phyloP scores from a whole-genome alignment of 2,329 filamentous ascomycete genomes.

The Aspergillus awamori region DNA sequence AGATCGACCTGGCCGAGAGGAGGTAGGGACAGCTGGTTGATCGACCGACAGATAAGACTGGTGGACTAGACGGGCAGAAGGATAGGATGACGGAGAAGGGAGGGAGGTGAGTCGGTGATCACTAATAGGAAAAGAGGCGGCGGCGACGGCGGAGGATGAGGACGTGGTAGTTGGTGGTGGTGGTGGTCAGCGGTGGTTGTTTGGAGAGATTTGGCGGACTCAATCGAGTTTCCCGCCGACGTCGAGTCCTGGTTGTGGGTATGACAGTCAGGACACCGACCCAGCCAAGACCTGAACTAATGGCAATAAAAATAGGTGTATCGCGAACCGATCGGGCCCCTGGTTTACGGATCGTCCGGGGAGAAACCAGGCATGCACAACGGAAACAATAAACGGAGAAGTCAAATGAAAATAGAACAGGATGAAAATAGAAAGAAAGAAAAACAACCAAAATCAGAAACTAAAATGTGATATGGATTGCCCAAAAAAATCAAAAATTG shows the following conservation, averaged over 20 bases:
- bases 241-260: slow-evolving; percentile 24
- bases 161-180: not conserved
- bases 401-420: slow-evolving; percentile 15
- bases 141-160: not conserved
- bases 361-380: slow-evolving; percentile 5
- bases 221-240: slow-evolving; percentile 18
- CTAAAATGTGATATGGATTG: not conserved
- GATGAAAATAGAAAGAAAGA: slow-evolving; percentile 13
- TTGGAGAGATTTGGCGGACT: slow-evolving; percentile 21
- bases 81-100: slow-evolving; percentile 6
- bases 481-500: not conserved
- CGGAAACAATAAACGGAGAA: slow-evolving; percentile 1
- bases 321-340: slow-evolving; percentile 12
- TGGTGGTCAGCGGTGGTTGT: slow-evolving; percentile 3
- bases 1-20: slow-evolving; percentile 9
- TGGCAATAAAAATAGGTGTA: slow-evolving; percentile 17
- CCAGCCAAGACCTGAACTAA: slow-evolving; percentile 25
- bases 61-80: slow-evolving; percentile 21
- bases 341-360: slow-evolving; percentile 13
- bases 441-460: not conserved
- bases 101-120: slow-evolving; percentile 6
- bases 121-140: not conserved
- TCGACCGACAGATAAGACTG: slow-evolving; percentile 18
- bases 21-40: slow-evolving; percentile 1
- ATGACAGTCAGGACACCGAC: slow-evolving; percentile 23